Evolutionary conservation across 1,284 basidiomycete genomes (phyloP), one percentile per base, ranked within the genome.

Genomic region (Leucoagaricus sp.): DNA sequence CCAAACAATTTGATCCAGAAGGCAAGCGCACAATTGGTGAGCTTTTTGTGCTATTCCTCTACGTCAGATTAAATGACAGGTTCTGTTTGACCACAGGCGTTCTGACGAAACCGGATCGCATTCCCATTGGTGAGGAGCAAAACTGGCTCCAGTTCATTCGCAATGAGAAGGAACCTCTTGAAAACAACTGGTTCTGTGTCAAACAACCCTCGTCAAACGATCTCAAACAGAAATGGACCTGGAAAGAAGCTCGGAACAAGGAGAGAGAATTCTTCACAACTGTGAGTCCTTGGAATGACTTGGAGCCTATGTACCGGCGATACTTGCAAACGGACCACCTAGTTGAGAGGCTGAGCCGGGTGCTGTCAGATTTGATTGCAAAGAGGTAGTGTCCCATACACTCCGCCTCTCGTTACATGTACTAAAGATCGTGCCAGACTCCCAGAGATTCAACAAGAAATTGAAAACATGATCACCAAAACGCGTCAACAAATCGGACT

Each of bases 21-120:
- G 85, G 86, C 0, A 71, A 74, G 48, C 77, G 87, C 7, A 90
- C 87, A 0, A 84, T 90, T 28, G 87, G 88, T 85, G 55, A 25
- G 78, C 40, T 15, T 0, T 19, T 26, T 12, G 4, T n/a, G 7
- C n/a, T n/a, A n/a, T n/a, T n/a, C n/a, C n/a, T n/a, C n/a, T n/a
- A n/a, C n/a, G 38, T 1, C 23, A n/a, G 21, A 2, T 36, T 65
- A 19, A n/a, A 3, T 23, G 13, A 49, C 19, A 4, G 17, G 23
- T 46, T 10, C 23, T 13, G n/a, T n/a, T n/a, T n/a, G 12, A 29
- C 15, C 13, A n/a, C n/a, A 89, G 88, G 87, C 49, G 88, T 91
- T 12, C 74, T 91, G 12, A 91, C 88, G 0, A 91, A 89, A 64
- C 85, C 87, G 0, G 89, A 91, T 63, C 79, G 82, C 6, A 86